Base-by-base conservation (phyloP, 1,284 basidiomycete genomes). In the Schizopora paradoxa region DNA sequence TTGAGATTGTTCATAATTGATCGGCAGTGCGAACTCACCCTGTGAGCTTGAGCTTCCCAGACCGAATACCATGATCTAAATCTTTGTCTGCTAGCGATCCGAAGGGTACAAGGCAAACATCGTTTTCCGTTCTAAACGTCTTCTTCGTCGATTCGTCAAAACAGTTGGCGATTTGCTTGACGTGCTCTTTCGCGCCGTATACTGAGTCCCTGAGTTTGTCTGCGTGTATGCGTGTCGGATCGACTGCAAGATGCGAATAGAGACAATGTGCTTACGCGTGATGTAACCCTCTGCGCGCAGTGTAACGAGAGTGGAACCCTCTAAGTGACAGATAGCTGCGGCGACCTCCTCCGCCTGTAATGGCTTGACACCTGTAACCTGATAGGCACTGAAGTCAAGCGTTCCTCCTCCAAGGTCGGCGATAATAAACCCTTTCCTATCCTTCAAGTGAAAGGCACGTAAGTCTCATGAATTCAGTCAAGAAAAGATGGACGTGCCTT, bases 131-230 rank as follows among this genome's bases (percentile, higher is more conserved):
- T 6, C 68, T 62, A 49, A 78, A 74, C 32, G 64, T 61, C 35
- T 70, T 58, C 48, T 78, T 79, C 7, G 74, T 70, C 0, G 67
- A 69, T 48, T 67, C 72, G 57, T 79, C 77, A 33, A 79, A 79
- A 21, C 65, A 64, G 1, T 65, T 59, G 0, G 61, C 59, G 47
- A 79, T 76, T 31, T 68, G 58, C 4, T 62, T 61, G 21, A 77
- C 52, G 32, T 69, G 72, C 34, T 65, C 67, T 0, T 58, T 45
- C 29, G 14, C 52, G 16, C 54, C 51, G 56, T 66, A 60, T 51
- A 56, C 48, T 47, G 63, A 56, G 26, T 58, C 51, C 18, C 51
- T 45, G 54, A 68, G 55, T 43, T 57, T 63, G 27, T 51, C 67
- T 69, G 37, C 8, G 10, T 25, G n/a, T 31, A 0, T 34, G 43